phyloP scores from a whole-genome alignment of 1,284 basidiomycete genomes.

The Athelia sp. region DNA sequence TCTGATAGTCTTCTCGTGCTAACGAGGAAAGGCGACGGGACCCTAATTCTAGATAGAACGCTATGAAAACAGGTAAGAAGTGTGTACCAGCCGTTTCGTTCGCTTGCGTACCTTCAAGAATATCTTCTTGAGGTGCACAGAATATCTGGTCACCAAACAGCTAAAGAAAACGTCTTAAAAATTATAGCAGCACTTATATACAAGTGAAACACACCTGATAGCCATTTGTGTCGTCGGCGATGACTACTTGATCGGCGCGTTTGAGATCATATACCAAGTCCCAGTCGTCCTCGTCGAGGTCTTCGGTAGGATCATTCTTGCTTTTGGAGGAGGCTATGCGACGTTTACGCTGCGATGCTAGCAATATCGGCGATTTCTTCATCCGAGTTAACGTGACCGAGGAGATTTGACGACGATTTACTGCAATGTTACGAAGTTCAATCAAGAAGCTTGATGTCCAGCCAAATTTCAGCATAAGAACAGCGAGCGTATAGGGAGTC shows the following conservation, averaged over 20 bases:
- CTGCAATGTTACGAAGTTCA: constrained; percentile 82
- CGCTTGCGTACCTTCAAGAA: constrained; percentile 54
- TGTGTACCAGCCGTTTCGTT: background rate
- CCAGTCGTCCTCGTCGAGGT: constrained; percentile 63
- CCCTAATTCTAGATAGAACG: constrained; percentile 63
- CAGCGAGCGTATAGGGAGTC: constrained; percentile 1
- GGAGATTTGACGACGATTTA: constrained; percentile 65
- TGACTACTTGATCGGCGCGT: constrained; percentile 57
- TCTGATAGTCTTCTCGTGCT: constrained; percentile 73
- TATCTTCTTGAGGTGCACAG: constrained; percentile 87
- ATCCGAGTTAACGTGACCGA: constrained; percentile 54
- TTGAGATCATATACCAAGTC: constrained; percentile 63
- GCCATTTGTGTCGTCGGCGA: constrained; percentile 78
- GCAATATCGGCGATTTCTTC: constrained; percentile 67
- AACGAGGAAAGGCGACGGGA: constrained; percentile 68
- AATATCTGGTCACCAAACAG: constrained; percentile 72
- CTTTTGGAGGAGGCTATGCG: constrained; percentile 30
- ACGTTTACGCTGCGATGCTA: constrained; percentile 61
- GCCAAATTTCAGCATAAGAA: constrained; percentile 1
- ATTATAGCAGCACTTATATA: no score
- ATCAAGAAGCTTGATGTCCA: constrained; percentile 60
- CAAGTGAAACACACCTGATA: constrained; percentile 41
- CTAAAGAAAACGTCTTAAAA: no score
- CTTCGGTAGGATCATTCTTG: constrained; percentile 33
- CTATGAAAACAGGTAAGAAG: constrained; percentile 26